phyloP scores from a whole-genome alignment of 371 early-diverging fungal species.

The Actinomucor elegans region DNA sequence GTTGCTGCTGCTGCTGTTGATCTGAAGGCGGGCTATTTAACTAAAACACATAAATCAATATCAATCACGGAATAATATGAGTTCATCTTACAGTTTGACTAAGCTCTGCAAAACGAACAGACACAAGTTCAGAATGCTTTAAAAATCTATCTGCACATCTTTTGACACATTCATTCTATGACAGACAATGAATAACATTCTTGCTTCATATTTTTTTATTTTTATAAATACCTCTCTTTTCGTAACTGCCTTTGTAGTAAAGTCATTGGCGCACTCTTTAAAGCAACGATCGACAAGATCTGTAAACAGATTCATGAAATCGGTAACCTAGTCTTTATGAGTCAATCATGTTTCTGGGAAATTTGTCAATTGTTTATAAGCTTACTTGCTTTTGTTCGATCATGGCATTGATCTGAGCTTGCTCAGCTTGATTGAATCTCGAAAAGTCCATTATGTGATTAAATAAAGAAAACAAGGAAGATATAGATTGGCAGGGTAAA shows the following conservation, averaged over 20 bases:
- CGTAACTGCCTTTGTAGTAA: constrained; percentile 82
- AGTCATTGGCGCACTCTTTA: constrained; percentile 88
- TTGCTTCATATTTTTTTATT: not conserved
- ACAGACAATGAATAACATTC: not conserved
- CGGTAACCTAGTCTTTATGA: constrained; percentile 64
- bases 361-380: not conserved
- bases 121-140: constrained; percentile 87
- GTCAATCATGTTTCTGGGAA: not conserved
- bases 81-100: constrained; percentile 36
- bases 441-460: constrained; percentile 57
- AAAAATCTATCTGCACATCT: constrained; percentile 91
- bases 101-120: constrained; percentile 80
- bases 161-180: constrained; percentile 74
- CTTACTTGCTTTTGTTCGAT: constrained; percentile 84
- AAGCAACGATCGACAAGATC: constrained; percentile 88
- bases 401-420: constrained; percentile 73
- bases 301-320: constrained; percentile 82
- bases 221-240: constrained; percentile 77
- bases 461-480: too few relatives aligned
- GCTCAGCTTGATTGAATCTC: constrained; percentile 68
- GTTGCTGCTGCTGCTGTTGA: too few relatives aligned
- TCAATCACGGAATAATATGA: not conserved
- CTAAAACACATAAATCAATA: too few relatives aligned
- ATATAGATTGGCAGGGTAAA: too few relatives aligned
- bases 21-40: too few relatives aligned